A percentile compares a stretch with the other conserved stretches of the same genome.
phyloP scores from a whole-genome alignment of 1,284 basidiomycete species.

The Rhodotorula sp. region DNA sequence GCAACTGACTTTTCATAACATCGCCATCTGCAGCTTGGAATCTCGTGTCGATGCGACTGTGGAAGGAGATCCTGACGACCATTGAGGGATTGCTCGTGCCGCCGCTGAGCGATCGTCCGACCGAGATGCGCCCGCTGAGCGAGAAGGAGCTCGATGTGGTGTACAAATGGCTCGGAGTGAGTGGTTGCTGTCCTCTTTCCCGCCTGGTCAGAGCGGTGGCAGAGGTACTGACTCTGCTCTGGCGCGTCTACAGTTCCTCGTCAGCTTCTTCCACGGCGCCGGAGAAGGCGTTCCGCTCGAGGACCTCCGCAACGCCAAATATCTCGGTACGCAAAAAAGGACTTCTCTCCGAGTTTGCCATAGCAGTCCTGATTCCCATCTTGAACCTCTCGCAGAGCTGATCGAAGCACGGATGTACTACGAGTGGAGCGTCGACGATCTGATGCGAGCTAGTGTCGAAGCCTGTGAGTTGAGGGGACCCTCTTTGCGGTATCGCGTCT shows the following conservation, averaged over 20 bases:
- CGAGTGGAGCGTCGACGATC: conserved; percentile 73
- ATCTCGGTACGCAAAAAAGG: conserved; percentile 58
- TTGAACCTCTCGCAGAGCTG: conserved; percentile 55
- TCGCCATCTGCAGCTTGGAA: conserved; percentile 30
- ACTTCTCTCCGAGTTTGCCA: no score
- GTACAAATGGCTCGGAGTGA: conserved; percentile 93
- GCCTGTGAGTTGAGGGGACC: conserved; percentile 15
- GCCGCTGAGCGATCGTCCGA: conserved; percentile 81
- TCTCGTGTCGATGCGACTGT: conserved; percentile 54
- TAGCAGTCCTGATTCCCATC: no score
- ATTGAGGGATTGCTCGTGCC: conserved; percentile 90
- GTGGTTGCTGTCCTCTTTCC: conserved; percentile 22
- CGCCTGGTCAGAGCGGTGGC: neutral
- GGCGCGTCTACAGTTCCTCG: conserved; percentile 65
- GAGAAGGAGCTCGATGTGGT: conserved; percentile 98
- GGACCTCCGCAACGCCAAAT: conserved; percentile 91
- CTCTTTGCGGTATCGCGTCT: no score
- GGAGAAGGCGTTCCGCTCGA: conserved; percentile 84
- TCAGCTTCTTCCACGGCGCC: conserved; percentile 92
- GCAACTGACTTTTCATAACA: no score
- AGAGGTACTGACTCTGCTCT: neutral
- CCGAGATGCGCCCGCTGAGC: conserved; percentile 83
- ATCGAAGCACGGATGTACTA: conserved; percentile 88
- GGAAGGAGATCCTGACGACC: conserved; percentile 91
- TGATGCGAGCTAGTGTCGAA: conserved; percentile 38